Evolutionary conservation across 1,284 basidiomycete genomes (phyloP).

Genomic region (Ustilago loliicola): DNA sequence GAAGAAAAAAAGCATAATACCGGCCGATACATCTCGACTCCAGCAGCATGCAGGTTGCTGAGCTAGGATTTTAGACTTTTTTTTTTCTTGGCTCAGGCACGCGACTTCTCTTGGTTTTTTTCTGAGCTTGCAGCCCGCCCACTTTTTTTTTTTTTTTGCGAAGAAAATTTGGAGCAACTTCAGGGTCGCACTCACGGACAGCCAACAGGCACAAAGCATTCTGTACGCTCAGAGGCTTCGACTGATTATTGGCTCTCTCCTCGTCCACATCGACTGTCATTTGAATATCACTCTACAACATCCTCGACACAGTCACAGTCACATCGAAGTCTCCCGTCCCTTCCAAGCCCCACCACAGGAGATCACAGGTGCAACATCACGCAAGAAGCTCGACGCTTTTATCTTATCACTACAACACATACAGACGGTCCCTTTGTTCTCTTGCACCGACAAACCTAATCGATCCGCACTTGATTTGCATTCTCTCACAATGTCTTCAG

Average conservation of each 20-base stretch:
- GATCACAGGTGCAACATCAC: background rate
- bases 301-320: background rate
- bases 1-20: background rate
- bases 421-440: background rate
- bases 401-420: no score
- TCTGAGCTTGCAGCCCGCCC: no score
- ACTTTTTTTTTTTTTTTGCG: background rate
- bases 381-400: background rate
- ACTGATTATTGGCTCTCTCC: slow-evolving; percentile 5
- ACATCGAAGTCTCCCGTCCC: background rate
- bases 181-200: slow-evolving; percentile 21
- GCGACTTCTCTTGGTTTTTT: background rate
- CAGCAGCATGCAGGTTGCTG: background rate
- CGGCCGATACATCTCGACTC: slow-evolving; percentile 16
- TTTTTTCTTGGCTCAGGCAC: slow-evolving; percentile 13
- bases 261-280: background rate
- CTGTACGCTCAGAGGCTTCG: no score
- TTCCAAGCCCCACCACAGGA: background rate
- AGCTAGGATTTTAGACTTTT: slow-evolving; percentile 15
- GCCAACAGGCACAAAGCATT: background rate
- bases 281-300: background rate
- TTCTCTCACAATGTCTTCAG: slow-evolving; percentile 33
- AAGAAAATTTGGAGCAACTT: slow-evolving; percentile 29
- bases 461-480: background rate
- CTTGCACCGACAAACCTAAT: background rate